phyloP scores from a whole-genome alignment of 257 asterid genomes.

The Gardenia jasminoides region DNA sequence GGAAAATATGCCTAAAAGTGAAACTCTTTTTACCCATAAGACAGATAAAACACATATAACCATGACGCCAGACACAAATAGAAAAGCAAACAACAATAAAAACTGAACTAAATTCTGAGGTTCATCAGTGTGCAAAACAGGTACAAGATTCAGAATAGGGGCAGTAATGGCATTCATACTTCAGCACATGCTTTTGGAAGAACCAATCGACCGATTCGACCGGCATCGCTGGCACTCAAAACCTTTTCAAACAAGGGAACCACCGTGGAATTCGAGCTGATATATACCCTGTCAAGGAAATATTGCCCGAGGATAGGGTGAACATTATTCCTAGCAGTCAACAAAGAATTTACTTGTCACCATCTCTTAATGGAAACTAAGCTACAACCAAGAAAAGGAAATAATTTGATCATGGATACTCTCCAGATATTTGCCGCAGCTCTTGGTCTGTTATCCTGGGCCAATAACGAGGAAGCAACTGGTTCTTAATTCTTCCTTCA shows the following conservation, averaged over 20 bases:
- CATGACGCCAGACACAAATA: not conserved
- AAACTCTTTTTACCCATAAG: constrained; percentile 18
- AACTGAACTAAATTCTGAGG: not conserved
- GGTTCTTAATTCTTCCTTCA: constrained; percentile 89
- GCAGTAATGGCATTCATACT: constrained; percentile 43
- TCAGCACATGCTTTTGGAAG: constrained; percentile 99
- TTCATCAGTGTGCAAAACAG: not conserved
- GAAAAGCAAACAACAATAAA: not conserved
- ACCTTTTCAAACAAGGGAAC: constrained; percentile 96
- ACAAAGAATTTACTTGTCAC: not conserved
- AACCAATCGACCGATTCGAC: constrained; percentile 96
- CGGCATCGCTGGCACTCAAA: constrained; percentile 98
- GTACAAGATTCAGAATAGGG: constrained; percentile 6
- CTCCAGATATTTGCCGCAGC: constrained; percentile 92
- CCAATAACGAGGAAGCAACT: constrained; percentile 98
- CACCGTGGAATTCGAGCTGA: constrained; percentile 82
- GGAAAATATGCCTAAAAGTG: constrained; percentile 87
- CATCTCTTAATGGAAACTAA: constrained; percentile 3
- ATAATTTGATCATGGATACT: constrained; percentile 66
- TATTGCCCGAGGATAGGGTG: not conserved
- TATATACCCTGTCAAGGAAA: constrained; percentile 52
- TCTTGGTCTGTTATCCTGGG: constrained; percentile 95
- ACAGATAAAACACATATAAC: not conserved
- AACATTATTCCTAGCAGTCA: not conserved
- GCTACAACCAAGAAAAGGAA: not conserved